A percentile compares a stretch with the other conserved stretches of the same genome.
Evolutionary conservation across 257 asterid species (phyloP).

Genomic region (Nicotiana paniculata): DNA sequence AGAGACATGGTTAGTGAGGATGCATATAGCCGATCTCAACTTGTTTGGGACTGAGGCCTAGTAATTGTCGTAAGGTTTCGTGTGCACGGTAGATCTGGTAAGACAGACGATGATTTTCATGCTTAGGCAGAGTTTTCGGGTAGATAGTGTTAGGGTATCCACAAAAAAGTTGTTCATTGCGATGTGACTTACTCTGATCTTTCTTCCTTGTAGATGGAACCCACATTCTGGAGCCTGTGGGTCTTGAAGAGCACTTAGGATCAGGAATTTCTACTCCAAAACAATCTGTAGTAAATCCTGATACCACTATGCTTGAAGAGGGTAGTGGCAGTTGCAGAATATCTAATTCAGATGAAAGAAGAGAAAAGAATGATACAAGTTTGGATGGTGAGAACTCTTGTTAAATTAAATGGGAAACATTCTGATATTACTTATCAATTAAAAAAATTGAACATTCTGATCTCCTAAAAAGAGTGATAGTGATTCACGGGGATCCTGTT

Average conservation of each 20-base stretch:
- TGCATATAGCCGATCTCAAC: no score
- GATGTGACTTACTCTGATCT: conserved; percentile 7
- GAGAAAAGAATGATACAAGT: conserved; percentile 17
- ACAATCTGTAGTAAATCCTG: conserved; percentile 27
- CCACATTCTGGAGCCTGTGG: conserved; percentile 39
- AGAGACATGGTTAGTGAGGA: no score
- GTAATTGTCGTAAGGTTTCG: no score
- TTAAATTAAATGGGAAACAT: conserved; percentile 14
- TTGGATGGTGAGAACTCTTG: conserved; percentile 39
- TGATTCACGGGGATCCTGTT: conserved; percentile 15
- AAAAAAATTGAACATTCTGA: background rate
- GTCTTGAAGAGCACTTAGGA: conserved; percentile 23
- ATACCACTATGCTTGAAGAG: conserved; percentile 10
- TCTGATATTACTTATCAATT: conserved; percentile 5
- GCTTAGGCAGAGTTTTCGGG: background rate
- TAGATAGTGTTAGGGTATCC: background rate
- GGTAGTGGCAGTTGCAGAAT: conserved; percentile 23
- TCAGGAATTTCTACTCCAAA: conserved; percentile 26
- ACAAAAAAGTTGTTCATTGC: background rate
- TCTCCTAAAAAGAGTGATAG: background rate
- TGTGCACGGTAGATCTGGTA: background rate
- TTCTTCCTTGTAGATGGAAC: conserved; percentile 35
- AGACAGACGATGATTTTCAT: background rate
- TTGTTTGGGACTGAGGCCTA: no score
- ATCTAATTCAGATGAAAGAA: conserved; percentile 17